phyloP scores from a whole-genome alignment of 139 green algal species.

The Diplosphaera chodatii region DNA sequence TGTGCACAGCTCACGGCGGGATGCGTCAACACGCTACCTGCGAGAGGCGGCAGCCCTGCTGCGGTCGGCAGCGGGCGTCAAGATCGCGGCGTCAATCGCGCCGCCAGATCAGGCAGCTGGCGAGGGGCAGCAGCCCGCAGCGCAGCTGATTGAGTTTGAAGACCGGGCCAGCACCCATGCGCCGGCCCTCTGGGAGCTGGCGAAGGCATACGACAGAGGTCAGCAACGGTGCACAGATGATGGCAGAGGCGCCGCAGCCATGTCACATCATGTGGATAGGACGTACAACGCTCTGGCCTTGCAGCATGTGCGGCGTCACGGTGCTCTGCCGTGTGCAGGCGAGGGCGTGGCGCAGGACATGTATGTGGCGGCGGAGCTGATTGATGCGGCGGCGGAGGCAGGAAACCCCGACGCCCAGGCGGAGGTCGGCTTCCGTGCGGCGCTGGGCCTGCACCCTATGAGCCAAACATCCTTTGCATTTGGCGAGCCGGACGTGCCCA shows the following conservation, averaged over 20 bases:
- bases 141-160: constrained; percentile 1
- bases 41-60: constrained; percentile 31
- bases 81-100: background rate
- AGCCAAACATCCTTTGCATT: constrained; percentile 21
- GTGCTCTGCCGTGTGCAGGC: constrained; percentile 24
- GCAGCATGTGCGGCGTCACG: too few relatives aligned
- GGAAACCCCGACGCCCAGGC: constrained; percentile 68
- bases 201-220: constrained; percentile 32
- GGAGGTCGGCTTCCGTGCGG: constrained; percentile 48
- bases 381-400: constrained; percentile 46
- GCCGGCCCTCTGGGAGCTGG: constrained; percentile 31
- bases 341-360: constrained; percentile 42
- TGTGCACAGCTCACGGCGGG: constrained; percentile 12
- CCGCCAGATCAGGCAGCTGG: background rate
- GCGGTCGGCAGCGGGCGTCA: constrained; percentile 30
- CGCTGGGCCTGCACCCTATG: constrained; percentile 50
- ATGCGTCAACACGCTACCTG: constrained; percentile 13
- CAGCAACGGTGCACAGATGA: too few relatives aligned
- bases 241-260: too few relatives aligned
- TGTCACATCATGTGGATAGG: too few relatives aligned
- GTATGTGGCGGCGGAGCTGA: constrained; percentile 53
- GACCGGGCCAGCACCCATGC: constrained; percentile 8
- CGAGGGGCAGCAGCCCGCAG: background rate
- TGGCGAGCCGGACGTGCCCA: constrained; percentile 17
- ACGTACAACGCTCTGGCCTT: background rate